These are phyloP conservation scores for Pyrenochaeta sp. DNA, from an alignment of 2,329 filamentous ascomycete genomes.

Conservation along the genomic window DNA sequence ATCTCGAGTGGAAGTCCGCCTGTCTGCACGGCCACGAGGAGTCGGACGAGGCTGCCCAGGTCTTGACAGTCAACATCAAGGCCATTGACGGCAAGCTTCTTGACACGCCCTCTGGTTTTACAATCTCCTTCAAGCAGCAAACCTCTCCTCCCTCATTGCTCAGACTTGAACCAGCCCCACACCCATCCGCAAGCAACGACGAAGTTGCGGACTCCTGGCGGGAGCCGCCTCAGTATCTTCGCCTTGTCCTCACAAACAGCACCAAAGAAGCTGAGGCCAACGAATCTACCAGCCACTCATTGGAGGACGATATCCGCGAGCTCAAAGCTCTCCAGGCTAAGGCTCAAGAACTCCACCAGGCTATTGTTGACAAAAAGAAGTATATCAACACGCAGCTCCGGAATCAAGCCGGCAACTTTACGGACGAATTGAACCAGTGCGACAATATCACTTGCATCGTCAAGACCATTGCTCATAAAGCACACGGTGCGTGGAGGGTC, in stretches of 20 bases:
- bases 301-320: constrained; percentile 53
- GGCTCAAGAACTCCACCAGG: constrained; percentile 47
- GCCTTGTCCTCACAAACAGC: constrained; percentile 31
- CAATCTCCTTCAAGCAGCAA: constrained; percentile 51
- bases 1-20: constrained; percentile 50
- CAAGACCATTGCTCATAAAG: constrained; percentile 49
- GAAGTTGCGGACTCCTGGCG: constrained; percentile 48
- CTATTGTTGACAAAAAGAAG: constrained; percentile 48
- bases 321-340: constrained; percentile 51
- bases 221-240: constrained; percentile 45
- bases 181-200: constrained; percentile 37
- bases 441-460: constrained; percentile 54
- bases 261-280: constrained; percentile 4
- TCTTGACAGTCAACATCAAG: constrained; percentile 52
- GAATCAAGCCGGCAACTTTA: constrained; percentile 43
- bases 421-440: constrained; percentile 53
- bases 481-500: constrained; percentile 44
- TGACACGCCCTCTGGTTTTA: constrained; percentile 46
- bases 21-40: constrained; percentile 47
- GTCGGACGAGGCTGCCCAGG: constrained; percentile 43
- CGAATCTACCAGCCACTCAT: constrained; percentile 22
- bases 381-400: constrained; percentile 43
- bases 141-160: constrained; percentile 47
- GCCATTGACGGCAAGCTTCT: constrained; percentile 48
- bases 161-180: constrained; percentile 43